Evolutionary conservation across 1,284 basidiomycete genomes (phyloP), one percentile per base, ranked within the genome.

Genomic region (Austroboletus novae-zelandiae): DNA sequence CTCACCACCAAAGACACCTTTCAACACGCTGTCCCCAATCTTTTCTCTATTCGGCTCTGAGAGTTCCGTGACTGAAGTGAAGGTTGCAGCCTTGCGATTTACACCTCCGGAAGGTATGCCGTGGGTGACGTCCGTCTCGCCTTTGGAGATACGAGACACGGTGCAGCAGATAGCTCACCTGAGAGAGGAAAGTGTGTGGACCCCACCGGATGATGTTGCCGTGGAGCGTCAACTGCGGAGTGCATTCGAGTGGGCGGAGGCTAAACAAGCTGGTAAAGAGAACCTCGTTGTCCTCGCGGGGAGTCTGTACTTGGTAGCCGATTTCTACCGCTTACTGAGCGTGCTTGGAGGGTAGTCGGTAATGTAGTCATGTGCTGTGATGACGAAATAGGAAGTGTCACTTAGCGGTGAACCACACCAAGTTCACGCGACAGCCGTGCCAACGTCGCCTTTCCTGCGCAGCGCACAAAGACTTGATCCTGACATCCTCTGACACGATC

Each of bases 271-370:
- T 45, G 11, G 3, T 36, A 46, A 52, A 46, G 53, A 61, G 60
- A 70, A 72, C 25, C 60, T 89, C 51, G 76, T 86, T 0, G 78
- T 94, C 7, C 64, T 95, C 1, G 87, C 91, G n/a, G 94, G 94
- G 23, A 97, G 94, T 67, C 66, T 96, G 60, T 97, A 96, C 70
- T 78, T 95, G 41, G 89, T 93, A 3, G 91, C 91, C 15, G 94
- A 96, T 72, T 82, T 92, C 51, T 95, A 94, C 73, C 74, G 91
- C 50, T 9, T 37, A 18, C 14, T 32, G 31, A 32, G 14, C 31
- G 7, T 32, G 31, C 31, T 9, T 32, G 31, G 31, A 10, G 31
- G 31, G 9, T 32, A 23, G 20, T 23, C 20, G 20, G 20, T 23
- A 23, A 23, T 23, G 31, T 32, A 32, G 31, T 32, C 31, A 10